Conservation (phyloP, 352 stramenopile species). For the Globisporangium parvum region DNA sequence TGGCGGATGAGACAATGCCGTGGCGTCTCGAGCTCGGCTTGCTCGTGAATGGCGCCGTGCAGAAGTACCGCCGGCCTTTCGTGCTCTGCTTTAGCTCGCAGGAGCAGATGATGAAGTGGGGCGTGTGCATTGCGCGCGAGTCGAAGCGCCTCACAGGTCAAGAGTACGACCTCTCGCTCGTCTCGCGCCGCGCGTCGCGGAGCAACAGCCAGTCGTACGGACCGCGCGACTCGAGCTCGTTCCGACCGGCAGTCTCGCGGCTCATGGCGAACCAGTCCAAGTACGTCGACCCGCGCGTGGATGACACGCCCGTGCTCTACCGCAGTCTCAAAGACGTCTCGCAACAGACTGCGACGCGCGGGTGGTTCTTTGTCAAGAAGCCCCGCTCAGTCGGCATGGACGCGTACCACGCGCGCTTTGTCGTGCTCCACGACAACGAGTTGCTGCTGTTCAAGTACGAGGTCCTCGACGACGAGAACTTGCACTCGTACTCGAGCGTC, state of each 20-base stretch:
- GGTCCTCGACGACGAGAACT: constrained; percentile 61
- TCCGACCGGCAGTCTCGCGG: constrained; percentile 48
- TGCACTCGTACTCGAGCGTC: constrained; percentile 57
- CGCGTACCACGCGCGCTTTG: constrained; percentile 78
- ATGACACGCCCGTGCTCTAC: constrained; percentile 41
- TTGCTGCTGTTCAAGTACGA: constrained; percentile 87
- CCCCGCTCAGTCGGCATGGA: constrained; percentile 52
- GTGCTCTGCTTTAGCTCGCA: constrained; percentile 72
- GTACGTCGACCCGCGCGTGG: constrained; percentile 57
- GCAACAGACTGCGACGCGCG: constrained; percentile 49
- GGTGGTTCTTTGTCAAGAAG: constrained; percentile 85
- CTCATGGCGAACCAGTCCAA: constrained; percentile 77
- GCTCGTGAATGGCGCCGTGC: constrained; percentile 37
- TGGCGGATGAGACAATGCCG: constrained; percentile 54
- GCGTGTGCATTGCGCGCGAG: constrained; percentile 65
- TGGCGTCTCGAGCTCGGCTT: constrained; percentile 73
- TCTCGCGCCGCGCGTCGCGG: constrained; percentile 47
- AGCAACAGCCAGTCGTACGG: constrained; percentile 62
- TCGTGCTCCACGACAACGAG: constrained; percentile 74
- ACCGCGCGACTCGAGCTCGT: constrained; percentile 54
- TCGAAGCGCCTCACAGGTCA: constrained; percentile 74
- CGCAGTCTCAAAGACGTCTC: constrained; percentile 77
- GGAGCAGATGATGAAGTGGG: constrained; percentile 87
- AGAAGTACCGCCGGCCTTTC: constrained; percentile 75
- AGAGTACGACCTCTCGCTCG: constrained; percentile 76